A percentile compares a stretch with the other conserved stretches of the same genome.
Conservation (phyloP, 169 alveolate genomes). For the Eimeria acervulina region DNA sequence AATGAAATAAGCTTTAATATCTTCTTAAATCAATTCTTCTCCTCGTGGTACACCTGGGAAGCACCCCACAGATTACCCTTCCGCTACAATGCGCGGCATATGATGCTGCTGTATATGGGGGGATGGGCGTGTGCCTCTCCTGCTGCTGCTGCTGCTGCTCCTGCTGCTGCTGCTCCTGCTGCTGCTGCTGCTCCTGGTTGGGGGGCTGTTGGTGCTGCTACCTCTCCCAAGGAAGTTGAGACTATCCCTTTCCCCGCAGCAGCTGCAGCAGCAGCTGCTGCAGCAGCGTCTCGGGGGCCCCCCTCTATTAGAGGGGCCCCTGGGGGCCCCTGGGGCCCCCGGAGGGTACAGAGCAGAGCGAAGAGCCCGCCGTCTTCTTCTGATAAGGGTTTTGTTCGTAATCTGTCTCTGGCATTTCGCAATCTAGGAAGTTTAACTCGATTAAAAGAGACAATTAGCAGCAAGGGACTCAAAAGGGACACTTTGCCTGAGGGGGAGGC, state of each 20-base stretch:
- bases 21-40: constrained; percentile 37
- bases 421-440: too few species aligned
- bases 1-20: neutral
- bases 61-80: constrained; percentile 65
- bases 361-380: too few species aligned
- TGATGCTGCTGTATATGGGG: neutral
- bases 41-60: constrained; percentile 18
- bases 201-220: neutral
- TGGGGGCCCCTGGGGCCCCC: constrained; percentile 25
- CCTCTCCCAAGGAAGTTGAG: neutral
- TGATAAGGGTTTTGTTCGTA: neutral
- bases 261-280: too few species aligned
- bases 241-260: neutral
- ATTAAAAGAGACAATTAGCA: too few species aligned
- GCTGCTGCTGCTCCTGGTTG: neutral
- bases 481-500: too few species aligned
- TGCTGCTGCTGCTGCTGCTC: constrained; percentile 45
- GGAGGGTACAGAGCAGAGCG: neutral
- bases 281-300: too few species aligned
- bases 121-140: neutral
- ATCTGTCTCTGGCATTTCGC: neutral
- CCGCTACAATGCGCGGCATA: constrained; percentile 60
- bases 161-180: constrained; percentile 1
- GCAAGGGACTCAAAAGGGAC: too few species aligned
- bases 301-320: neutral